Evolutionary conservation across 768 basidiomycete genomes (phyloP), one percentile per base, ranked within the genome.

Genomic region (Mycena capillaripes): DNA sequence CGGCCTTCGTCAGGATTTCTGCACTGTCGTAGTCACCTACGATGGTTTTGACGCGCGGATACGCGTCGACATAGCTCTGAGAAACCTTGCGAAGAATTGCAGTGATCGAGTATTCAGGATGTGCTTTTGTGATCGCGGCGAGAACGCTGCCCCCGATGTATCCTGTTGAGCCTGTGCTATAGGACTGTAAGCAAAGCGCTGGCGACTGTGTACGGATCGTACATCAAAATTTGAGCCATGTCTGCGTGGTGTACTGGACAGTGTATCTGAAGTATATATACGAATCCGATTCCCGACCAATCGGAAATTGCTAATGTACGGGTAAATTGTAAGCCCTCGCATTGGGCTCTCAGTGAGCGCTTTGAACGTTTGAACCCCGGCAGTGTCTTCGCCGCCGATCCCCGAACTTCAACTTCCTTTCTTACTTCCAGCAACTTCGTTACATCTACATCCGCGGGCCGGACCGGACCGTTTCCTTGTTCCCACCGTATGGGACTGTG

Each of bases 81-180:
- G 70, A 48, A 10, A 71, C 70, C 40, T 66, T 71, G 64, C 70
- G 70, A n/a, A 71, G 64, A 17, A 71, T 19, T 23, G 70, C 70
- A 16, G 70, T 71, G 14, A 71, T 27, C 6, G 27, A 19, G 57
- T 71, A 71, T 61, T 71, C 70, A 3, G 70, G 70, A 29, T 71
- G 70, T 12, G 63, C 70, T 16, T 30, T 32, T 34, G 57, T 59
- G 52, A 71, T 60, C 9, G 63, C 64, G 19, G 63, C 70, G 38
- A 71, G 64, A 16, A 71, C 70, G 25, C 64, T 71, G 29, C 70
- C 70, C 3, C 70, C 70, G 23, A 71, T 71, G 38, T 71, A 71
- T 1, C 70, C 70, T 17, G 70, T 71, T 7, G 58, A 60, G 48
- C 70, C 70, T 32, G 69, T 70, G 48, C 69, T 70, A 36, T 3